Conservation (phyloP, 2,329 filamentous ascomycete genomes). For the Penicillium sp. region DNA sequence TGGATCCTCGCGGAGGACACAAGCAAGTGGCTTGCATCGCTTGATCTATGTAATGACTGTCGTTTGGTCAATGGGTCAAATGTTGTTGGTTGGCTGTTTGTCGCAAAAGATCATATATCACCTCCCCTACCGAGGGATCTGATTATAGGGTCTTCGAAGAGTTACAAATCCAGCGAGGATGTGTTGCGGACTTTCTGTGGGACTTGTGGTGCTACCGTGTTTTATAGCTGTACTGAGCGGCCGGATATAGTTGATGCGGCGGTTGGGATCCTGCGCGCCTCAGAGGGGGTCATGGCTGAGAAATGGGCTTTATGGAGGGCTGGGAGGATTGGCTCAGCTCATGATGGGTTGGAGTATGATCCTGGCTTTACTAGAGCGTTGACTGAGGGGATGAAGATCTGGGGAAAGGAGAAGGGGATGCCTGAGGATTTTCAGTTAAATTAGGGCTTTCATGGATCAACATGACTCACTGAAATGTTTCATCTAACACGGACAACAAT, state of each 20-base stretch:
- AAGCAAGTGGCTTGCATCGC: conserved; percentile 25
- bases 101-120: conserved; percentile 35
- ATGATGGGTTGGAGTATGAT: conserved; percentile 24
- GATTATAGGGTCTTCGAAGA: conserved; percentile 39
- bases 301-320: conserved; percentile 45
- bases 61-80: conserved; percentile 41
- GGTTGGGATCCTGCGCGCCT: conserved; percentile 40
- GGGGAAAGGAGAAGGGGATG: conserved; percentile 18
- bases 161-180: conserved; percentile 36
- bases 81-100: conserved; percentile 44
- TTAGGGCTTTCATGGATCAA: no score
- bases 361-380: conserved; percentile 16
- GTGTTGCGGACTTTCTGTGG: conserved; percentile 45
- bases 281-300: conserved; percentile 41
- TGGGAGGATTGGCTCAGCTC: conserved; percentile 23
- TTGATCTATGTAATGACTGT: conserved; percentile 38
- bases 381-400: conserved; percentile 19
- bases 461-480: no score
- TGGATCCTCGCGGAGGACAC: conserved; percentile 20
- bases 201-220: conserved; percentile 45
- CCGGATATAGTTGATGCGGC: conserved; percentile 42
- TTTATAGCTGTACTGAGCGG: conserved; percentile 38
- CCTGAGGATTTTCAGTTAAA: conserved; percentile 14
- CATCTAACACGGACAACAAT: no score
- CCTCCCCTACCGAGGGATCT: conserved; percentile 21